Evolutionary conservation across 2,329 filamentous ascomycete species (phyloP), one percentile per base, ranked within the genome.

Genomic region (Colletotrichum sansevieriae): DNA sequence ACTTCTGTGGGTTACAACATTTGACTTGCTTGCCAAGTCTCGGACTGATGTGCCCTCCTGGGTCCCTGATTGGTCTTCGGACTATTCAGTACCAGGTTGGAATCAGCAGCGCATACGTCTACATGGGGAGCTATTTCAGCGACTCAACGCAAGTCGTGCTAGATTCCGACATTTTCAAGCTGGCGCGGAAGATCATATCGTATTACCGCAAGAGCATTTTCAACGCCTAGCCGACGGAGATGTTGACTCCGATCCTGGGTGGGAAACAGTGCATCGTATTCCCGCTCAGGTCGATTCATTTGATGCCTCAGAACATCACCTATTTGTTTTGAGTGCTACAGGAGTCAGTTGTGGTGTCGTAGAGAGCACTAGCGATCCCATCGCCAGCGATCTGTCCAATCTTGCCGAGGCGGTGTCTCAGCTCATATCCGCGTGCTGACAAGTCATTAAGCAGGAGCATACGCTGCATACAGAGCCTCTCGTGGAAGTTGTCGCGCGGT

Each of bases 61-160:
- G 67, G 72, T 73, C 0, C 72, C 72, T 6, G 72, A 72, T 35
- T 72, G 70, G 71, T 66, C 63, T 10, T 61, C 70, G 10, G 61
- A 71, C 1, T 57, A 51, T 11, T 18, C 25, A 5, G 10, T 12
- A 0, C 18, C 64, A 6, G 59, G 51, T 0, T 63, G 39, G 25
- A 22, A 41, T 15, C 52, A 62, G 18, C 18, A 56, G 7, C 65
- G 65, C 9, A 10, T 57, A 1, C 35, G 25, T 10, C 20, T 71
- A 8, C 56, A 59, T 10, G 57, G n/a, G 15, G 55, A 69, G 12
- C 20, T 62, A 0, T 52, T 43, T 3, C 33, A 55, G 1, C 20
- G 47, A 1, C 69, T 71, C 18, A 69, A 69, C 10, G 49, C 61
- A 43, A 65, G 65, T 4, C 41, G 54, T 25, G 13, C 18, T 20